Percentiles rank a stretch among this genome's conserved stretches.
phyloP scores from a whole-genome alignment of 2,329 filamentous ascomycete genomes.

The Sporothrix humicola region DNA sequence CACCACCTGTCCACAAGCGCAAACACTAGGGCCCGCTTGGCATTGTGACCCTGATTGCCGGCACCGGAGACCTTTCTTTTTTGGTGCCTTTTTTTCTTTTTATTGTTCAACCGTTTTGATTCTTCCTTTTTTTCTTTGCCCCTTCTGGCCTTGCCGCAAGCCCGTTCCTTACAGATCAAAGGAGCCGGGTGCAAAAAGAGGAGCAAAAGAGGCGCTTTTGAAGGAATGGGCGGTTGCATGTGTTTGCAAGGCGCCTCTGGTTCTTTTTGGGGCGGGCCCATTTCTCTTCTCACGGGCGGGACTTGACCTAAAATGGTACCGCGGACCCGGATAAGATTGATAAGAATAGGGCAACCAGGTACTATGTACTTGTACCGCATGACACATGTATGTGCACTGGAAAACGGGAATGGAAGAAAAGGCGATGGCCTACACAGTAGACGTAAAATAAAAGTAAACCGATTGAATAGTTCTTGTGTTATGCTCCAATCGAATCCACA shows the following conservation, averaged over 20 bases:
- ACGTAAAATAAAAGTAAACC: background rate
- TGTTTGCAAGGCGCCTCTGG: background rate
- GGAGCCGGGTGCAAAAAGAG: background rate
- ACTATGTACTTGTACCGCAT: background rate
- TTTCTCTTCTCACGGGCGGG: background rate
- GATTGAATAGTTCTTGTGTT: too few relatives aligned
- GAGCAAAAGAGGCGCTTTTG: too few relatives aligned
- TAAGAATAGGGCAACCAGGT: background rate
- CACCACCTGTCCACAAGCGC: background rate
- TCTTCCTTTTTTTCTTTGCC: background rate
- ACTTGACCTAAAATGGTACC: background rate
- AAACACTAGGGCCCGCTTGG: constrained; percentile 5
- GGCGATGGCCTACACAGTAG: background rate
- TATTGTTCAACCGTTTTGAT: background rate
- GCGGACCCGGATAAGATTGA: background rate
- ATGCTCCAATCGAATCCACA: background rate
- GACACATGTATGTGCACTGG: background rate
- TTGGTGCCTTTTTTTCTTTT: background rate
- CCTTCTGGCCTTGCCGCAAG: background rate
- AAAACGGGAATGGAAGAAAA: background rate
- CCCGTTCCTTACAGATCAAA: constrained; percentile 7
- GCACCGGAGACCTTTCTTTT: background rate
- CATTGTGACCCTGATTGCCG: background rate
- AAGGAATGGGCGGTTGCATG: background rate
- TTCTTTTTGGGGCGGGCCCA: background rate